These are phyloP conservation scores for Articulospora tetracladia DNA, from an alignment of 495 filamentous ascomycete genomes.

Conservation along the genomic window DNA sequence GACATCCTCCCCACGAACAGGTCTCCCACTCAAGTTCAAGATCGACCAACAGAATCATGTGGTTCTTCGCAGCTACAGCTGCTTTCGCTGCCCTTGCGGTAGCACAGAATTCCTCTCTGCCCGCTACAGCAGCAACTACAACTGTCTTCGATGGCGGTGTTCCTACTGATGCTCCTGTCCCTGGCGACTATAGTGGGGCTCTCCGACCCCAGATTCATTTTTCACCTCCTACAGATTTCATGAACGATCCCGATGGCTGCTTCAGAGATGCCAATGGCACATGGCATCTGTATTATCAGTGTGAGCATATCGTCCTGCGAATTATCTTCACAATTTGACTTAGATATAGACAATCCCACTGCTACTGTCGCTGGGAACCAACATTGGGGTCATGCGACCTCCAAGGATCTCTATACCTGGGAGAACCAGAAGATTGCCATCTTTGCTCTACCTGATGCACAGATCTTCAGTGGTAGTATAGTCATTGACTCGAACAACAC, in stretches of 20 bases:
- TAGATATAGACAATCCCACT: slow-evolving; percentile 39
- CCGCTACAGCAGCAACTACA: slow-evolving; percentile 8
- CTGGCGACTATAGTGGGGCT: slow-evolving; percentile 32
- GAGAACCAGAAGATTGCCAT: slow-evolving; percentile 49
- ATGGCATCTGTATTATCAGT: slow-evolving; percentile 55
- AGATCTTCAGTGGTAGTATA: slow-evolving; percentile 49
- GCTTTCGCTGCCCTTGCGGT: slow-evolving; percentile 11
- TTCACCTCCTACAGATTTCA: slow-evolving; percentile 47
- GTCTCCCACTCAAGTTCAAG: not conserved
- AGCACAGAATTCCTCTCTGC: slow-evolving; percentile 8
- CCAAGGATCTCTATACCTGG: slow-evolving; percentile 47
- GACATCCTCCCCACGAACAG: not conserved
- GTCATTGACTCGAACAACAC: slow-evolving; percentile 53
- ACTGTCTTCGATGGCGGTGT: slow-evolving; percentile 13
- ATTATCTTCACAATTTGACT: not conserved
- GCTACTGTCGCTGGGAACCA: slow-evolving; percentile 45
- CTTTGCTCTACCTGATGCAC: slow-evolving; percentile 43
- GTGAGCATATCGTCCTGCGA: slow-evolving; percentile 5
- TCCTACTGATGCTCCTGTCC: slow-evolving; percentile 15
- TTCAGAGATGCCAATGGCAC: slow-evolving; percentile 41
- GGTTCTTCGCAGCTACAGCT: slow-evolving; percentile 5
- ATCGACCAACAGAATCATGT: not conserved
- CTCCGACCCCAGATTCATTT: slow-evolving; percentile 44
- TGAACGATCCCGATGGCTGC: slow-evolving; percentile 61
- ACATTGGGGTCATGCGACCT: slow-evolving; percentile 53